Evolutionary conservation across 345 rosid genomes (phyloP).

Genomic region (Rhizophora mangle): DNA sequence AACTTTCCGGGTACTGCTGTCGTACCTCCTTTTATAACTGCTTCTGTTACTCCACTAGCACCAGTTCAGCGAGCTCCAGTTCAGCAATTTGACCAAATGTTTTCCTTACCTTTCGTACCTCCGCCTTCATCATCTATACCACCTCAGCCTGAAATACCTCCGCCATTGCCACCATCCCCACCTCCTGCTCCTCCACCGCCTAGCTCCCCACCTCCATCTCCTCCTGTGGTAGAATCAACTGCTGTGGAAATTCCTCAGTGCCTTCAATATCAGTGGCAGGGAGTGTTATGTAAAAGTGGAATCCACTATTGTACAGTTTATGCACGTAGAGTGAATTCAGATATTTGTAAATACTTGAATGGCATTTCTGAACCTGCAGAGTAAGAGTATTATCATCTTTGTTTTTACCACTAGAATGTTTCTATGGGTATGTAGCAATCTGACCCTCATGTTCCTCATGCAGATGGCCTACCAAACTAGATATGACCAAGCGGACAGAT

Average conservation of each 20-base stretch:
- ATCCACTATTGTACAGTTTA: conserved; percentile 77
- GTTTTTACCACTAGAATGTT: neutral
- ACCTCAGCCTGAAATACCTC: conserved; percentile 37
- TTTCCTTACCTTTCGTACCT: conserved; percentile 47
- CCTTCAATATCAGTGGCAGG: conserved; percentile 70
- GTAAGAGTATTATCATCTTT: conserved; percentile 42
- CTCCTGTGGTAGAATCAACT: conserved; percentile 40
- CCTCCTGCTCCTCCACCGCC: conserved; percentile 94
- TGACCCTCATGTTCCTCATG: conserved; percentile 27
- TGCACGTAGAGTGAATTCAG: conserved; percentile 68
- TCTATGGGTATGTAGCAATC: neutral
- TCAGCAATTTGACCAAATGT: conserved; percentile 62
- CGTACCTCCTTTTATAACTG: conserved; percentile 63
- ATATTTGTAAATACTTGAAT: conserved; percentile 68
- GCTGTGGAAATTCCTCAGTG: conserved; percentile 41
- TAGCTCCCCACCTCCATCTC: conserved; percentile 67
- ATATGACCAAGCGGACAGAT: conserved; percentile 93
- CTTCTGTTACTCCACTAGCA: conserved; percentile 73
- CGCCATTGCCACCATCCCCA: conserved; percentile 59
- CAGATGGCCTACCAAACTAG: conserved; percentile 94
- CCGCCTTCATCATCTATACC: conserved; percentile 43
- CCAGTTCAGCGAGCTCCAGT: conserved; percentile 63
- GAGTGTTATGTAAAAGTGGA: conserved; percentile 80
- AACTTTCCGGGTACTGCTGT: conserved; percentile 49
- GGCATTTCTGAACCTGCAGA: conserved; percentile 76